Evolutionary conservation across 1,284 basidiomycete genomes (phyloP), one percentile per base, ranked within the genome.

Genomic region (Cystobasidiaceae sp.): DNA sequence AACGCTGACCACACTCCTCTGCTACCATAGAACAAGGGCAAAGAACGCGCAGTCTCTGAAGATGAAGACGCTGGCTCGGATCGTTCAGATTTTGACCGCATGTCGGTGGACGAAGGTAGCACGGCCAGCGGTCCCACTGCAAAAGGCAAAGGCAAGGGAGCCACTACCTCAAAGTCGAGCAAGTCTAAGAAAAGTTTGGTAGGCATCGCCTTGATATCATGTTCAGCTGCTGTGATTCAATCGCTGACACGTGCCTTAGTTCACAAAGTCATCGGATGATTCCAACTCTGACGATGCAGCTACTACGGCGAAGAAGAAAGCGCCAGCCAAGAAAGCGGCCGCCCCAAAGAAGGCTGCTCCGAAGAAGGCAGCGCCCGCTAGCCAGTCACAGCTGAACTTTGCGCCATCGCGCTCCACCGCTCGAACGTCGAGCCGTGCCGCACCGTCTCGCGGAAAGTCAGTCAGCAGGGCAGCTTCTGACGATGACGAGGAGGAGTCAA

Each of bases 371-470:
- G 74, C 82, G 3, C 75, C 75, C 11, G 61, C 77, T 27, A 81
- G 80, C 52, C 84, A 86, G 72, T 71, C 81, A 0, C 86, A 84
- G 55, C 77, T 90, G 59, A 81, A 76, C 43, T 87, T 87, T 69
- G 82, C 83, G 0, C 83, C 86, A 8, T 44, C 61, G 3, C 25
- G 43, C 15, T 48, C 51, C 17, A n/a, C 37, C 30, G 41, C 54
- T 17, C 21, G 54, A 9, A 41, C 54, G 17, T n/a, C 54, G 8
- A 44, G 39, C 30, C 41, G 33, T n/a, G 54, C 54, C 6, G 54
- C 54, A n/a, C 54, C 54, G 28, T 21, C 54, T 43, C 33, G 48
- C 19, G 30, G 60, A 32, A 64, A 21, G 32, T 56, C 32, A 56
- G 54, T 27, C 27, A 41, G 39, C n/a, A n/a, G n/a, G n/a, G 19